These are phyloP conservation scores for Apiotrichum veenhuisii DNA, from an alignment of 1,284 basidiomycete genomes.

Conservation along the genomic window DNA sequence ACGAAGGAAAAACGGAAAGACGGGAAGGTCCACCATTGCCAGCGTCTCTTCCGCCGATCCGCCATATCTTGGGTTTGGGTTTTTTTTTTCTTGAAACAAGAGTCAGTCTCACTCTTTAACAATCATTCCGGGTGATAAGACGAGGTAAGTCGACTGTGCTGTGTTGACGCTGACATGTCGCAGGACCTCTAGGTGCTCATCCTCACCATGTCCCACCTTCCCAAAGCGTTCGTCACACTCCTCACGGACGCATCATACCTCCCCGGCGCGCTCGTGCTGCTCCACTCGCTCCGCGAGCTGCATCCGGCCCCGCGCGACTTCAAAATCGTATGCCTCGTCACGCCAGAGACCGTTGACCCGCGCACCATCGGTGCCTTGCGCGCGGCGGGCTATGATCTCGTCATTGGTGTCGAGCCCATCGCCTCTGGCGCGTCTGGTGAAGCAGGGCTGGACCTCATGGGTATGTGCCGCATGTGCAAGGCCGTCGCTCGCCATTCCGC, in stretches of 20 bases:
- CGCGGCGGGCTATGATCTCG: slow-evolving; percentile 68
- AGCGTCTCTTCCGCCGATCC: too few relatives aligned
- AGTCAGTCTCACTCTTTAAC: background rate
- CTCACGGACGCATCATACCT: slow-evolving; percentile 87
- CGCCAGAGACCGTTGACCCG: slow-evolving; percentile 88
- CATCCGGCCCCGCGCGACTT: slow-evolving; percentile 66
- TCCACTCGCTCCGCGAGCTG: slow-evolving; percentile 74
- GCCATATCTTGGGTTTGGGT: too few relatives aligned
- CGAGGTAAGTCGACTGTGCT: too few relatives aligned
- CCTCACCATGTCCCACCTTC: too few relatives aligned
- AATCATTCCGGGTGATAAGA: too few relatives aligned
- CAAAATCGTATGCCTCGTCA: slow-evolving; percentile 86
- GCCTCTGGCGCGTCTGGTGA: slow-evolving; percentile 55
- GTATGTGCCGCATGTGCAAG: slow-evolving; percentile 58
- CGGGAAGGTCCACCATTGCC: too few relatives aligned
- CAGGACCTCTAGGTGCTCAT: too few relatives aligned
- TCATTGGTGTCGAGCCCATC: slow-evolving; percentile 87
- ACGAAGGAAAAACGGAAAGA: too few relatives aligned
- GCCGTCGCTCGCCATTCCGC: background rate
- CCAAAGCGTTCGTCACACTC: slow-evolving; percentile 75
- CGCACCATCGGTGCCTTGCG: slow-evolving; percentile 75
- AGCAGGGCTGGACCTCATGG: slow-evolving; percentile 70
- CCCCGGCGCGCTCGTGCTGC: slow-evolving; percentile 82
- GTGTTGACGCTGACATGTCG: too few relatives aligned
- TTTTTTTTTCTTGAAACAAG: background rate